Percentiles rank a stretch among this genome's conserved stretches.
phyloP scores from a whole-genome alignment of 1,284 basidiomycete species.

The Marasmius tenuissimus region DNA sequence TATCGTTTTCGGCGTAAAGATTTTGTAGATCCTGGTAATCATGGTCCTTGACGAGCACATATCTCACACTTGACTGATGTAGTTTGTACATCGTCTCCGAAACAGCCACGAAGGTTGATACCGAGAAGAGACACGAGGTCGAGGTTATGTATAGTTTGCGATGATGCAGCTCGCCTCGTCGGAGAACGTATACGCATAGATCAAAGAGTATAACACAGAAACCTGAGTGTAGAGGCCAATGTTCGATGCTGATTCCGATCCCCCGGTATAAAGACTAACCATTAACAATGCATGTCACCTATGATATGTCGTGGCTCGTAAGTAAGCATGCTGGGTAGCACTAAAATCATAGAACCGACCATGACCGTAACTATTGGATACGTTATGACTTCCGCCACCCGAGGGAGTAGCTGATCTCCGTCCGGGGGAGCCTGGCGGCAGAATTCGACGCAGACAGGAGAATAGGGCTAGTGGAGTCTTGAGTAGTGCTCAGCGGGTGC shows the following conservation, averaged over 20 bases:
- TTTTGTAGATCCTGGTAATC: background rate
- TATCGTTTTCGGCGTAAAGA: background rate
- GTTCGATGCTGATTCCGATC: too few species aligned
- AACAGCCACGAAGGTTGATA: background rate
- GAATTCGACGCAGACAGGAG: background rate
- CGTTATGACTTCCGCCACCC: background rate
- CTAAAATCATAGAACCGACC: background rate
- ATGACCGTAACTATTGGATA: background rate
- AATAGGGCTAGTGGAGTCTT: too few species aligned
- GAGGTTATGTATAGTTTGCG: background rate
- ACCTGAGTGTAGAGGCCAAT: background rate
- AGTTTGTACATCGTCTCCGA: background rate
- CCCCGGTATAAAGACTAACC: background rate
- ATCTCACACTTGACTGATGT: background rate
- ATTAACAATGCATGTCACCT: background rate
- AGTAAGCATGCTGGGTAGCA: background rate
- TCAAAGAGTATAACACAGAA: background rate
- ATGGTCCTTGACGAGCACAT: background rate
- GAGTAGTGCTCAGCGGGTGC: too few species aligned
- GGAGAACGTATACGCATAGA: background rate
- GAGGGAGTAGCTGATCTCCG: background rate
- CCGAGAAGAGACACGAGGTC: background rate
- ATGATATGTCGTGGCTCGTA: too few species aligned
- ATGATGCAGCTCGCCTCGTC: background rate
- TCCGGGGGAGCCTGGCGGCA: background rate